Percentiles rank a stretch among this genome's conserved stretches.
Evolutionary conservation across 805 yeast genomes (phyloP).

Genomic region (Lipomyces spencermartinsiae): DNA sequence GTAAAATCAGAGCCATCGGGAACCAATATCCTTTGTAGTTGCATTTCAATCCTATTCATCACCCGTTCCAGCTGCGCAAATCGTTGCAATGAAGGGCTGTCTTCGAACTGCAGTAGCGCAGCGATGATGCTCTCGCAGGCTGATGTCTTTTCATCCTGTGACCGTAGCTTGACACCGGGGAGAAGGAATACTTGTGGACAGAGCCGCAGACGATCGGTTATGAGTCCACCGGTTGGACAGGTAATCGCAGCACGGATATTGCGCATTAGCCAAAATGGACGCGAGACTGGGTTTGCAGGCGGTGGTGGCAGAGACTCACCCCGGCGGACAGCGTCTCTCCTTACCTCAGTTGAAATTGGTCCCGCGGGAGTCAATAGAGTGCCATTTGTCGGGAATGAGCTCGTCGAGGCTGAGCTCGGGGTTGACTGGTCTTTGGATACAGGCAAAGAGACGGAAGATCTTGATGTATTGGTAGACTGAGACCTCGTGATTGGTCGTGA

Average conservation of each 20-base stretch:
- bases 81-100: constrained; percentile 8
- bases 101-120: constrained; percentile 15
- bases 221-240: constrained; percentile 10
- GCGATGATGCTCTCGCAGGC: constrained; percentile 13
- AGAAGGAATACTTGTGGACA: constrained; percentile 17
- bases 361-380: neutral
- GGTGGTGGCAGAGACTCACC: neutral
- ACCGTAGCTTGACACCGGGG: constrained; percentile 14
- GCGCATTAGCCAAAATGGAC: constrained; percentile 27
- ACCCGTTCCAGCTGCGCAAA: constrained; percentile 8
- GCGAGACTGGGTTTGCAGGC: constrained; percentile 9
- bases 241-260: constrained; percentile 19
- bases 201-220: constrained; percentile 8
- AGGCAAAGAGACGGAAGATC: neutral
- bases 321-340: neutral
- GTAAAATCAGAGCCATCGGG: constrained; percentile 2
- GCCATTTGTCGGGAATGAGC: neutral
- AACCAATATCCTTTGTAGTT: neutral
- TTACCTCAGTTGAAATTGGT: neutral
- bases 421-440: neutral
- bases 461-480: neutral
- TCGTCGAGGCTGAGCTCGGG: neutral
- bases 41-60: constrained; percentile 18
- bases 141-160: constrained; percentile 18
- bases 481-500: neutral